Evolutionary conservation across 495 filamentous ascomycete genomes (phyloP).

Genomic region (Xylaria grammica): DNA sequence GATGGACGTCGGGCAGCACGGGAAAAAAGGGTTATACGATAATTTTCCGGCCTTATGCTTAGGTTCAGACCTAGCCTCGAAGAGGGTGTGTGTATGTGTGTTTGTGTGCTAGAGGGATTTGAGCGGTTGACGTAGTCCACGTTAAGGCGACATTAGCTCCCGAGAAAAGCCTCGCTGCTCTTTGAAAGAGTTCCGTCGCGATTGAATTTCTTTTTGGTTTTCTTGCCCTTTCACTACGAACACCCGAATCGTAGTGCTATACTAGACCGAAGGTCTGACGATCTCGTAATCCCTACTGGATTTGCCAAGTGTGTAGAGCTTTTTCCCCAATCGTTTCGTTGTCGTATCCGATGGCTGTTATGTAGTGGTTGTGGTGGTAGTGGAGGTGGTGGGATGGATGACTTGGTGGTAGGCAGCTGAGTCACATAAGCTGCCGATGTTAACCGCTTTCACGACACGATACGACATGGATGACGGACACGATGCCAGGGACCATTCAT

Average conservation of each 20-base stretch:
- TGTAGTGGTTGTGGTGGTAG: not conserved
- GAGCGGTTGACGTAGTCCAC: not conserved
- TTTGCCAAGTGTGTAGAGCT: not conserved
- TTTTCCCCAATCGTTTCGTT: not conserved
- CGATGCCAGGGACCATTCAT: not conserved
- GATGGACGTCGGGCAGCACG: conserved; percentile 6
- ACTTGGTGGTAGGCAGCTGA: not conserved
- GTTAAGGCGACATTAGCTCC: conserved; percentile 14
- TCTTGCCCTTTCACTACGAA: conserved; percentile 1
- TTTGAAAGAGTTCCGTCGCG: not conserved
- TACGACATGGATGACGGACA: not conserved
- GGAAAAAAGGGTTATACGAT: not conserved
- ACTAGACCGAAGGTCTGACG: no score
- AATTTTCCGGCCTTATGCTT: conserved; percentile 7
- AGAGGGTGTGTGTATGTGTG: not conserved
- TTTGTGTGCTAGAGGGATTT: not conserved
- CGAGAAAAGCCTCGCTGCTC: conserved; percentile 11
- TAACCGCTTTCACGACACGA: not conserved
- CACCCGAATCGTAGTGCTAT: conserved; percentile 1
- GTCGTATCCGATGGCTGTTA: not conserved
- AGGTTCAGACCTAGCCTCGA: not conserved
- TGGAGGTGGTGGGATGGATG: no score
- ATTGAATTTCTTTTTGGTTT: not conserved
- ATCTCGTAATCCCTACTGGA: not conserved
- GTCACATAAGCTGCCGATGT: conserved; percentile 1